Percentiles rank a stretch among this genome's conserved stretches.
These are phyloP conservation scores for Cyclotella sp. DNA, from an alignment of 108 stramenopile species.

Conservation along the genomic window DNA sequence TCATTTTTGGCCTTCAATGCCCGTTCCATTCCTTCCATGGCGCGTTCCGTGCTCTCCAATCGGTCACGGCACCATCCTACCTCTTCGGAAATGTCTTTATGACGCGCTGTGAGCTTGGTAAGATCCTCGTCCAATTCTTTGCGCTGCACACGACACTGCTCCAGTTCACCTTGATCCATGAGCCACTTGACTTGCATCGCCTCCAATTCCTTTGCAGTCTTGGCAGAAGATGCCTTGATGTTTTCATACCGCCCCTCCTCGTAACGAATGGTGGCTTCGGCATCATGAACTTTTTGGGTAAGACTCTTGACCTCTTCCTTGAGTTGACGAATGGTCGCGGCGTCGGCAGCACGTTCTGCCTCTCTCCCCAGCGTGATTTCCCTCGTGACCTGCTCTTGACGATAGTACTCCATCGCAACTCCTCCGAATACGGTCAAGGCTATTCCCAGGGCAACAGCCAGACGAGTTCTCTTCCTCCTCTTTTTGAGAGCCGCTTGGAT, in stretches of 20 bases:
- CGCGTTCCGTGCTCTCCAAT: conserved; percentile 34
- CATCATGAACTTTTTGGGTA: conserved; percentile 29
- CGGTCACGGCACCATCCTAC: conserved; percentile 51
- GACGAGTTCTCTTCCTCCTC: conserved; percentile 35
- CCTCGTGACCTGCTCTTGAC: conserved; percentile 30
- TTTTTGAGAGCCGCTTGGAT: conserved; percentile 27
- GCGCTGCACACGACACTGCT: conserved; percentile 24
- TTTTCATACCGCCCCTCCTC: conserved; percentile 39
- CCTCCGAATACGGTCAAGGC: conserved; percentile 18
- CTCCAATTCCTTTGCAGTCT: conserved; percentile 29
- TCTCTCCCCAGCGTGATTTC: conserved; percentile 43
- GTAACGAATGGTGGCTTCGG: conserved; percentile 50
- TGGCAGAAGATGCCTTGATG: conserved; percentile 14
- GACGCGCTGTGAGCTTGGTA: conserved; percentile 12
- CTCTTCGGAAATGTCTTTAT: conserved; percentile 33
- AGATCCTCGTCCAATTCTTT: conserved; percentile 26
- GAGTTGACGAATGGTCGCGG: conserved; percentile 7
- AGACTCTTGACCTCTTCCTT: conserved; percentile 18
- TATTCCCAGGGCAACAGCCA: conserved; percentile 1
- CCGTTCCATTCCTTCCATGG: conserved; percentile 47
- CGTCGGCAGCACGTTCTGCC: conserved; percentile 36
- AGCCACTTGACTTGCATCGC: conserved; percentile 35
- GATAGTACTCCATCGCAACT: conserved; percentile 23
- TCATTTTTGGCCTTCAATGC: conserved; percentile 34
- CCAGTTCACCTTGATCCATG: conserved; percentile 35